These are phyloP conservation scores for Physcia stellaris DNA, from an alignment of 495 filamentous ascomycete species.

Conservation along the genomic window DNA sequence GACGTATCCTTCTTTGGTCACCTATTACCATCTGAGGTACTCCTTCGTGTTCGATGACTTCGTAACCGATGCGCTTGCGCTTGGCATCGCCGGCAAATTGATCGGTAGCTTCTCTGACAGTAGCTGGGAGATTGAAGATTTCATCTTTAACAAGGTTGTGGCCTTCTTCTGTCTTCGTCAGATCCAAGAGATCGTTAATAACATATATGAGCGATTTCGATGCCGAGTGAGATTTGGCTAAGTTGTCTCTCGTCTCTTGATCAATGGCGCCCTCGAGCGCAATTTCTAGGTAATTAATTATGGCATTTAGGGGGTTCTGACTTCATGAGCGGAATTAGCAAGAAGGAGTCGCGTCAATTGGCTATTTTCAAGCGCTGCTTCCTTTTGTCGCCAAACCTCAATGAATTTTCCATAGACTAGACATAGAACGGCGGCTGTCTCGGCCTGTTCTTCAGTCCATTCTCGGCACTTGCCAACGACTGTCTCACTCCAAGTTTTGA, in stretches of 20 bases:
- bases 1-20: constrained; percentile 65
- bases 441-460: constrained; percentile 46
- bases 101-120: constrained; percentile 62
- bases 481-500: constrained; percentile 62
- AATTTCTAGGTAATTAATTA: constrained; percentile 94
- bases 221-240: constrained; percentile 81
- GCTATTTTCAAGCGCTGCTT: constrained; percentile 69
- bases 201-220: constrained; percentile 92
- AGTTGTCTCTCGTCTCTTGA: constrained; percentile 71
- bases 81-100: constrained; percentile 61
- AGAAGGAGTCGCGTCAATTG: constrained; percentile 68
- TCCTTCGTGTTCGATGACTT: constrained; percentile 51
- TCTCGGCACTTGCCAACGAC: constrained; percentile 64
- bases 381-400: constrained; percentile 87
- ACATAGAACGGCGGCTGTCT: constrained; percentile 80
- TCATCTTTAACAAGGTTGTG: constrained; percentile 71
- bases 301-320: constrained; percentile 86
- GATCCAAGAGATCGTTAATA: constrained; percentile 87
- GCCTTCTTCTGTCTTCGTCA: constrained; percentile 82
- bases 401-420: constrained; percentile 87
- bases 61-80: constrained; percentile 59
- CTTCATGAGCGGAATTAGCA: constrained; percentile 89
- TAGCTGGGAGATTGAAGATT: constrained; percentile 56
- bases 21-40: constrained; percentile 62
- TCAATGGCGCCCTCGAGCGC: constrained; percentile 77